Conservation (phyloP, 1,284 basidiomycete genomes). For the Malassezia pachydermatis region DNA sequence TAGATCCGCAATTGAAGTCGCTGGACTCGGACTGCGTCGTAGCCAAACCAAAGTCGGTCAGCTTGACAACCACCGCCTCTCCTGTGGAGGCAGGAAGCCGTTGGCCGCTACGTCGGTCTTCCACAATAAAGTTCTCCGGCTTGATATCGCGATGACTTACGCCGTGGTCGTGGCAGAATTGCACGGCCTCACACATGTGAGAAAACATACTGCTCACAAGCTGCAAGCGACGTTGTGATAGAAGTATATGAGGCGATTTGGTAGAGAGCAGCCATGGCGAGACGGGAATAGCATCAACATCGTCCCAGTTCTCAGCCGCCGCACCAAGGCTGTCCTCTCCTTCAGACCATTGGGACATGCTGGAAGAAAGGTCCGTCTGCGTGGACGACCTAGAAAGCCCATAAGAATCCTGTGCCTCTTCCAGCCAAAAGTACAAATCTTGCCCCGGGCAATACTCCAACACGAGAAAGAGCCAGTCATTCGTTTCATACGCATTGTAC, state of each 20-base stretch:
- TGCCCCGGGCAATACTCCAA: conserved; percentile 92
- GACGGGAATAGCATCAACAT: conserved; percentile 51
- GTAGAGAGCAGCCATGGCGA: conserved; percentile 73
- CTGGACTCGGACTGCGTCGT: conserved; percentile 76
- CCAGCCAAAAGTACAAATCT: conserved; percentile 82
- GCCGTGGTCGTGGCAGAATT: conserved; percentile 82
- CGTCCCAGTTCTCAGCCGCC: neutral
- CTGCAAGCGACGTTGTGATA: conserved; percentile 73
- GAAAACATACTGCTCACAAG: conserved; percentile 93
- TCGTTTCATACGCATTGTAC: conserved; percentile 59
- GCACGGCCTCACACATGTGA: conserved; percentile 96
- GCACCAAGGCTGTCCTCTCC: too few relatives aligned
- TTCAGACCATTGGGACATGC: neutral
- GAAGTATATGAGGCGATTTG: conserved; percentile 64
- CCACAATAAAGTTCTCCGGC: conserved; percentile 56
- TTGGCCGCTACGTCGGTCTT: conserved; percentile 52
- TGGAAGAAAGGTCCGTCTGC: too few relatives aligned
- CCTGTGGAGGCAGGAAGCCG: conserved; percentile 77
- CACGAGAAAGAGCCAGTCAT: conserved; percentile 66
- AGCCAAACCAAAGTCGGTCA: conserved; percentile 91
- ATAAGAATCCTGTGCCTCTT: conserved; percentile 51
- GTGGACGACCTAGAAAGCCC: neutral
- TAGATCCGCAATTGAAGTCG: conserved; percentile 96
- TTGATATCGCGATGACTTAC: conserved; percentile 97
- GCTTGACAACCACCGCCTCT: conserved; percentile 64